Conservation (phyloP, 768 basidiomycete species). For the Russula sp. region DNA sequence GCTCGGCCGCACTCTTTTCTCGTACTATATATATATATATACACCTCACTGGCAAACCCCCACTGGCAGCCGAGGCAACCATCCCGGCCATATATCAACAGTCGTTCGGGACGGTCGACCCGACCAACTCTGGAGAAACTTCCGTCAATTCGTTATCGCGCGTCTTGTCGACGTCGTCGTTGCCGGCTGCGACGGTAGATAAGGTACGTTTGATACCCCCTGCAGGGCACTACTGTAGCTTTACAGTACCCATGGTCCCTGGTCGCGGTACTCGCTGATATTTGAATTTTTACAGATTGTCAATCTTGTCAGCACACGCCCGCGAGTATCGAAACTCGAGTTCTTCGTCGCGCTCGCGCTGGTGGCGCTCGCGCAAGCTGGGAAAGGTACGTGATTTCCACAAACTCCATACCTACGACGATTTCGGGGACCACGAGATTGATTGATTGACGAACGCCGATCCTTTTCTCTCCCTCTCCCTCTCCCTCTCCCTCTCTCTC, state of each 20-base stretch:
- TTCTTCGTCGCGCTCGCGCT: slow-evolving; percentile 89
- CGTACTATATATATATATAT: too few species aligned
- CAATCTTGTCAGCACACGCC: slow-evolving; percentile 75
- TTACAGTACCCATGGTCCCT: too few species aligned
- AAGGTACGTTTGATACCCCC: slow-evolving; percentile 41
- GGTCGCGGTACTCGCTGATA: too few species aligned
- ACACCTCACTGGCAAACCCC: too few species aligned
- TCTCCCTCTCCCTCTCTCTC: too few species aligned
- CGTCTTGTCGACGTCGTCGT: slow-evolving; percentile 65
- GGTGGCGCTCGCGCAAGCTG: slow-evolving; percentile 78
- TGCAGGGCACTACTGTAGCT: too few species aligned
- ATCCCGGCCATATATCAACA: slow-evolving; percentile 73
- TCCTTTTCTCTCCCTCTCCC: too few species aligned
- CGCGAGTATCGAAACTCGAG: slow-evolving; percentile 80
- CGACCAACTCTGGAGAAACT: slow-evolving; percentile 63
- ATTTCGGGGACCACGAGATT: too few species aligned
- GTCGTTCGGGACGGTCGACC: slow-evolving; percentile 69
- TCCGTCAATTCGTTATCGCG: slow-evolving; percentile 81
- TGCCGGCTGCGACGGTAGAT: slow-evolving; percentile 81
- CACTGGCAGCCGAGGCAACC: slow-evolving; percentile 59
- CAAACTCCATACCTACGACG: too few species aligned
- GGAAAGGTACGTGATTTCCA: slow-evolving; percentile 49
- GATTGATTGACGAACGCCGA: too few species aligned
- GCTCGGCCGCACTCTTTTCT: too few species aligned
- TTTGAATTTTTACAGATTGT: slow-evolving; percentile 56